phyloP scores from a whole-genome alignment of 2,329 filamentous ascomycete species.

The Pseudogymnoascus sp. region DNA sequence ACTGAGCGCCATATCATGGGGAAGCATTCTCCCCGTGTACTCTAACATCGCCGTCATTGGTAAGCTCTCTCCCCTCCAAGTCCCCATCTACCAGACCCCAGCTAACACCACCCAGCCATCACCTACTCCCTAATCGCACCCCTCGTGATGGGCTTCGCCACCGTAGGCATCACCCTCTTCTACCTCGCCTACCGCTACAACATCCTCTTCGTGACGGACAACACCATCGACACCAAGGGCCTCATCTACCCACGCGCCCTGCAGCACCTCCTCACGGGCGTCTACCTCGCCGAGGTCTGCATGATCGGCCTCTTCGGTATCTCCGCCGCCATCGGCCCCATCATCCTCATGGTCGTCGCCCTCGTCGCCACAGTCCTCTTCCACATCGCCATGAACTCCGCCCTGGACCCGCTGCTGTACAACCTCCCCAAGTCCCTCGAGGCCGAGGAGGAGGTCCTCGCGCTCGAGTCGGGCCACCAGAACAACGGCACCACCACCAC shows the following conservation, averaged over 20 bases:
- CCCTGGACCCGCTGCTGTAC: slow-evolving; percentile 66
- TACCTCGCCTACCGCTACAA: slow-evolving; percentile 89
- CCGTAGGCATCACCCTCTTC: slow-evolving; percentile 69
- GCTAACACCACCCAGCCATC: slow-evolving; percentile 48
- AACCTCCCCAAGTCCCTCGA: slow-evolving; percentile 71
- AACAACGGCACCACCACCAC: no score
- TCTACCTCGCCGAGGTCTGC: slow-evolving; percentile 76
- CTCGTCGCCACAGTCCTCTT: slow-evolving; percentile 69
- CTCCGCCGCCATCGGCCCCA: slow-evolving; percentile 55
- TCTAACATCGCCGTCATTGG: slow-evolving; percentile 74
- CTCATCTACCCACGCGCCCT: slow-evolving; percentile 81
- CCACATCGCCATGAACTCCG: slow-evolving; percentile 64
- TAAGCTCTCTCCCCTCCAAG: slow-evolving; percentile 33
- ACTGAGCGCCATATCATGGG: slow-evolving; percentile 71
- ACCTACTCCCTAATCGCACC: slow-evolving; percentile 83
- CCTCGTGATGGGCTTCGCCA: slow-evolving; percentile 73
- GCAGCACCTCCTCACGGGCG: slow-evolving; percentile 73
- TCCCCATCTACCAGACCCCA: not conserved
- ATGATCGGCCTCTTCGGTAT: slow-evolving; percentile 79
- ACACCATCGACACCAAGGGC: slow-evolving; percentile 77
- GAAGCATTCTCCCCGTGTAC: slow-evolving; percentile 71
- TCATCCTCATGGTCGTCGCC: slow-evolving; percentile 69
- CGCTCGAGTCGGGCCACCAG: slow-evolving; percentile 13
- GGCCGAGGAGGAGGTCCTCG: slow-evolving; percentile 42
- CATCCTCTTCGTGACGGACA: slow-evolving; percentile 76